Evolutionary conservation across 1,284 basidiomycete genomes (phyloP).

Genomic region (Tilletia horrida): DNA sequence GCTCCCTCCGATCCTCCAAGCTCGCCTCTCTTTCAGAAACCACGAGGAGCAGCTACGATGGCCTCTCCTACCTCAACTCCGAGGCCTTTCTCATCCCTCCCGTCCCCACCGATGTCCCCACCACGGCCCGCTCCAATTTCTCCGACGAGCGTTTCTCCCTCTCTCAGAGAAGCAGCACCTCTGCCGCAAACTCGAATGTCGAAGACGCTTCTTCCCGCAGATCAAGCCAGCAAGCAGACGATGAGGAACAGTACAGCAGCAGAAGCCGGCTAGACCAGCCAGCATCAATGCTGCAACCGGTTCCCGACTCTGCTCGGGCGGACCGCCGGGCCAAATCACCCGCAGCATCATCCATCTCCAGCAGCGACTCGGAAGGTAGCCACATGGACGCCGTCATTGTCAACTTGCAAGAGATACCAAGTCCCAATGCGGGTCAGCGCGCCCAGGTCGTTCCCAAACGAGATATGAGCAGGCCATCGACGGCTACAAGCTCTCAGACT

Average conservation of each 20-base stretch:
- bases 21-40: not conserved
- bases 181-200: not conserved
- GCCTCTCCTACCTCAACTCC: slow-evolving; percentile 5
- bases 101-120: not conserved
- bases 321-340: not conserved
- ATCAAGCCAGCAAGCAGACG: not conserved
- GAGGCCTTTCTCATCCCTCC: slow-evolving; percentile 3
- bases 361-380: not conserved
- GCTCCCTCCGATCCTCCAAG: slow-evolving; percentile 6
- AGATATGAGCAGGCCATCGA: slow-evolving; percentile 1
- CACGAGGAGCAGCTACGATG: slow-evolving; percentile 7
- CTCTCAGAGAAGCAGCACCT: not conserved
- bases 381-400: slow-evolving; percentile 5
- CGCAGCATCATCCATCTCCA: not conserved
- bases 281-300: not conserved
- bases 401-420: slow-evolving; percentile 1
- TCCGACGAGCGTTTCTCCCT: not conserved
- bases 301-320: not conserved
- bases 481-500: not conserved
- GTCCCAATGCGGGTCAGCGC: not conserved
- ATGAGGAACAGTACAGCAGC: not conserved
- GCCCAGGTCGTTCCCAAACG: not conserved
- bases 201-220: not conserved
- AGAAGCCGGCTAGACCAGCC: not conserved
- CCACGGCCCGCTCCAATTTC: not conserved